Evolutionary conservation across 2,329 filamentous ascomycete species (phyloP), one percentile per base, ranked within the genome.

Genomic region (Verticillium alfalfae): DNA sequence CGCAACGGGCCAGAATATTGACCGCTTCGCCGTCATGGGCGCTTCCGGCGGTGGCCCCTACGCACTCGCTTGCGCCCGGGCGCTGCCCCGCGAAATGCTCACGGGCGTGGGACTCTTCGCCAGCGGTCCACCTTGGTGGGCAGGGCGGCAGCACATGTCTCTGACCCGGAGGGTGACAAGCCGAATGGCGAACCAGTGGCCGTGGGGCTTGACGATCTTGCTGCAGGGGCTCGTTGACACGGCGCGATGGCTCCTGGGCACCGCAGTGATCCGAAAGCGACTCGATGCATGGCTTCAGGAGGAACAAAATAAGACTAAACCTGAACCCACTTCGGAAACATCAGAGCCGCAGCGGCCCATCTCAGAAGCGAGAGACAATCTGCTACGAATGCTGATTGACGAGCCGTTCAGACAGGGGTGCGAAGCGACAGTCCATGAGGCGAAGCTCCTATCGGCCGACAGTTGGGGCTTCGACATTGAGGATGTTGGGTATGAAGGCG

Each of bases 91-190:
- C 13, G 58, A 63, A 2, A 71, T 67, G 57, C 61, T 80, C 18
- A 68, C 72, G 0, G 72, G 67, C 0, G 74, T 77, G 9, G 75
- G 75, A 1, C 65, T 80, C 12, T 66, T 79, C 52, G 74, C 73
- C 8, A 72, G 71, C 12, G 71, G 45, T 26, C 45, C 67, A 1
- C 69, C 70, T 10, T 73, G 71, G 2, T 79, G 74, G 73, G 67
- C 66, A 72, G 71, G 76, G 5, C 59, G 62, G 5, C 63, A 71
- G 4, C 60, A 73, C 54, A 70, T 78, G 59, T 68, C 72, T 2
- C 6, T 52, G 3, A 13, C 3, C 18, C 45, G 45, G 8, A 52
- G 45, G 18, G 18, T 5, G 18, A 52, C 22, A 18, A 31, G 45
- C 18, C 22, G 45, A 18, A 22, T 52, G 45, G n/a, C 45, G 18